Base-by-base conservation (phyloP, 768 basidiomycete species). In the Lyophyllum atratum region DNA sequence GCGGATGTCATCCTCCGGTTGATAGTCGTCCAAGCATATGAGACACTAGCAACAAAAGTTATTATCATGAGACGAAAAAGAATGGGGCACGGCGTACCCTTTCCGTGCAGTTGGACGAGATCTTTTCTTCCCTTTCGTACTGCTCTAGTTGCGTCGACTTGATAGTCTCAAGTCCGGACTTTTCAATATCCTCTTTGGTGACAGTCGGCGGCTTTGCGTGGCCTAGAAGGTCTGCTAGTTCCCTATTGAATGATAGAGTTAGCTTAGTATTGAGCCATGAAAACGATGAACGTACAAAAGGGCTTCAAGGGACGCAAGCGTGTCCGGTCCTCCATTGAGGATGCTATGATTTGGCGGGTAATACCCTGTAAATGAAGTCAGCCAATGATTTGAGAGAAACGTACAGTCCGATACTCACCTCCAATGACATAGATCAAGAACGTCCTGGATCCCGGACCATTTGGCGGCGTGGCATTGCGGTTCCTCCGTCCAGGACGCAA, bases 401-500 rank as follows among this genome's bases (percentile, higher is more conserved):
- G 9, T 48, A 17, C 37, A 43, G 39, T 2, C 17, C 3, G 14
- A 53, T 19, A 58, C 80, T 49, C 59, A 85, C 89, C 90, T 49
- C 91, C 90, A 68, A 93, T 91, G 58, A 95, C 93, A 73, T 93
- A 95, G 55, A 95, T 93, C 70, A 94, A 77, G 73, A 94, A 94
- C 17, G 92, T 94, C 61, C 92, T 74, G 44, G 85, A 85, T 7
- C 76, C 78, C 45, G 73, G 67, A 2, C 62, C 60, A 51, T 55
- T 59, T 4, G 59, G 33, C n/a, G 62, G 24, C 7, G 46, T 34
- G 5, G 46, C 48, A 49, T 52, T 52, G 11, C 64, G 59, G 39
- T 50, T 60, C 34, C 70, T 63, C 56, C 73, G 68, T 48, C 76
- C 76, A 45, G 79, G 73, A 25, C 82, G 70, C 60, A 87, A 66